Base-by-base conservation (phyloP, 805 yeast species). In the Candida khao-thaluensis region DNA sequence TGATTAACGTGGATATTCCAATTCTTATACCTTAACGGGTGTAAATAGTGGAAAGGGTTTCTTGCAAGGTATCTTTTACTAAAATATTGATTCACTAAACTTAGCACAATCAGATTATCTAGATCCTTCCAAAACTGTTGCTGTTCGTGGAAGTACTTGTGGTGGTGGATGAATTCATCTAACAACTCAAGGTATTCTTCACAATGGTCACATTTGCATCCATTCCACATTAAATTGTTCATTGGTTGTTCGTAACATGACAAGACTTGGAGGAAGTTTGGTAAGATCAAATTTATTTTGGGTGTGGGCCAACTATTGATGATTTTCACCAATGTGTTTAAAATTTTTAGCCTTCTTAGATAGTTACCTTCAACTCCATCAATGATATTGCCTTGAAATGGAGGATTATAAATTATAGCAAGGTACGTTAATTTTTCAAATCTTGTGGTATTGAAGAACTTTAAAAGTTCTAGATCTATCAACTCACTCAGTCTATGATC, bases 311-410 rank as follows among this genome's bases (percentile, higher is more conserved):
- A 28, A 9, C 16, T 24, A 15, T 36, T 39, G 1, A 44, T 20
- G 11, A 39, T 27, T 18, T 40, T 28, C 4, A 40, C 40, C 7
- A 47, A 16, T 0, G 60, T 55, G 17, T 69, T 68, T 49, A 72
- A 82, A 9, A 84, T 50, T 20, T 65, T 69, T 38, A 76, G 66
- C 50, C 88, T 70, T 43, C 88, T 71, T 5, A 74, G 53, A 48
- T 78, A 82, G 49, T 85, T 84, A 0, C 95, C 95, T 51, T 84
- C 91, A 28, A 80, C 74, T 2, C 87, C 86, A 54, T 82, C 85
- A 12, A 58, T 64, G 10, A 80, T 70, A 24, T 69, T 64, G 0
- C 84, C 86, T 51, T 76, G 76, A 2, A 56, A 25, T 2, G 86
- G 85, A 3, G 83, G 76, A 18, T 65, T 66, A 54, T 83, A 89